Percentiles rank a stretch among this genome's conserved stretches.
Conservation (phyloP, 2,329 filamentous ascomycete genomes). For the Monosporascus sp. region DNA sequence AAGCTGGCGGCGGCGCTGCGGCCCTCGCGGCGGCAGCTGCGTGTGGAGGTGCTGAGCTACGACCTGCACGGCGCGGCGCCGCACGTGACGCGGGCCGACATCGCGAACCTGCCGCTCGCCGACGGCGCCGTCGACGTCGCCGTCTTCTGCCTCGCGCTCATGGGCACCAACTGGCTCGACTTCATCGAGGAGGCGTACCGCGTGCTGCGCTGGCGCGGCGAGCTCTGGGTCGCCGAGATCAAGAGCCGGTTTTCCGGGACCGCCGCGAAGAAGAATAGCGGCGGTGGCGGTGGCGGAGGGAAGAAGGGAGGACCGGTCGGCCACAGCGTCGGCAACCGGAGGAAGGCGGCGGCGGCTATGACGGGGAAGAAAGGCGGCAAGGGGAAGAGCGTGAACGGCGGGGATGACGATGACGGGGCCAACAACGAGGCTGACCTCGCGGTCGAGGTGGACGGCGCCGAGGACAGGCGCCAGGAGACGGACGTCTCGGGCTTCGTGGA, state of each 20-base stretch:
- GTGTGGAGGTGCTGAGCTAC: constrained; percentile 74
- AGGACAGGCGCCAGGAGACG: constrained; percentile 64
- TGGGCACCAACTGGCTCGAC: constrained; percentile 98
- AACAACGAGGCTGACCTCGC: constrained; percentile 54
- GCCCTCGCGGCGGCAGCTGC: constrained; percentile 57
- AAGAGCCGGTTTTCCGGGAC: constrained; percentile 80
- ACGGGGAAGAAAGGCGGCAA: constrained; percentile 40
- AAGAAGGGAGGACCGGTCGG: constrained; percentile 45
- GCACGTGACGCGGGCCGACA: constrained; percentile 83
- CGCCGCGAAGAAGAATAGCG: constrained; percentile 33
- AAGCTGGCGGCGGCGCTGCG: constrained; percentile 68
- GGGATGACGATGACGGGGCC: constrained; percentile 41
- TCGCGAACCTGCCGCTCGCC: constrained; percentile 71
- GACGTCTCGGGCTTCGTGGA: constrained; percentile 85
- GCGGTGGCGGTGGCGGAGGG: constrained; percentile 45
- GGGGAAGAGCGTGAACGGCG: constrained; percentile 22
- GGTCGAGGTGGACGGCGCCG: constrained; percentile 65
- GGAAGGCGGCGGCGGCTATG: constrained; percentile 44
- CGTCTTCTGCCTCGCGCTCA: constrained; percentile 92
- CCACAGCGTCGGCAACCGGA: constrained; percentile 68
- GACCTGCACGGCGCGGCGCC: constrained; percentile 75
- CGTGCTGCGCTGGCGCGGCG: constrained; percentile 85
- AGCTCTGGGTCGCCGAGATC: constrained; percentile 96
- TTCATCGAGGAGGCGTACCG: constrained; percentile 96
- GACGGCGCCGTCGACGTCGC: constrained; percentile 77